Evolutionary conservation across 2,329 filamentous ascomycete genomes (phyloP).

Genomic region (Pseudogymnoascus sp.): DNA sequence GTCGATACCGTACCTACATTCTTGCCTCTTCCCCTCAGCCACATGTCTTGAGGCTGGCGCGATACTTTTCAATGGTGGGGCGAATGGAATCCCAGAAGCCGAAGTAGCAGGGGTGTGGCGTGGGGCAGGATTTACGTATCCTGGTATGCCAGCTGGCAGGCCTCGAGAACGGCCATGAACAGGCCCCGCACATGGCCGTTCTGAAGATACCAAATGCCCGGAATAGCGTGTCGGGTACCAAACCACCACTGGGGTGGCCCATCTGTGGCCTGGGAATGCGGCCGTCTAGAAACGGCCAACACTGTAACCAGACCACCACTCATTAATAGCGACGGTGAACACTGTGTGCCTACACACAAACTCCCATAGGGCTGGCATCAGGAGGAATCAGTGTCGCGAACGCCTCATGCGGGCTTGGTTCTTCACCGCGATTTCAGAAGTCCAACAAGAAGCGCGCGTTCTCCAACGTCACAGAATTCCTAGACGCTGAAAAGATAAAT

Average conservation of each 20-base stretch:
- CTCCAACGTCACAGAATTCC: background rate
- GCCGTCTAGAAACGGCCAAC: background rate
- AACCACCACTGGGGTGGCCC: background rate
- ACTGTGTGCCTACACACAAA: background rate
- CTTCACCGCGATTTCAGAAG: background rate
- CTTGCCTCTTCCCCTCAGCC: background rate
- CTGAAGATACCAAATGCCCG: background rate
- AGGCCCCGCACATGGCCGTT: background rate
- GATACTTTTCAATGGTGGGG: background rate
- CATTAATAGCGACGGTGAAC: background rate
- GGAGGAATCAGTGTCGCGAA: background rate
- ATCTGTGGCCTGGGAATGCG: background rate
- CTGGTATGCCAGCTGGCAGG: constrained; percentile 1
- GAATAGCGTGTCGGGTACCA: background rate
- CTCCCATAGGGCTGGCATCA: background rate
- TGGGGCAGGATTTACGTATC: background rate
- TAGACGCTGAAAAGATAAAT: background rate
- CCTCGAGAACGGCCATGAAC: background rate
- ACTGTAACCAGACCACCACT: background rate
- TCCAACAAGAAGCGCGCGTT: background rate
- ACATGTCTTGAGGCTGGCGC: constrained; percentile 2
- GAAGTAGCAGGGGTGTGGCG: background rate
- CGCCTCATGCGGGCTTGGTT: background rate
- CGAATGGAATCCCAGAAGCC: constrained; percentile 3
- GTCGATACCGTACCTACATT: background rate